Percentiles rank a stretch among this genome's conserved stretches.
These are phyloP conservation scores for Blakeslea trispora DNA, from an alignment of 371 early-diverging fungal genomes.

Conservation along the genomic window DNA sequence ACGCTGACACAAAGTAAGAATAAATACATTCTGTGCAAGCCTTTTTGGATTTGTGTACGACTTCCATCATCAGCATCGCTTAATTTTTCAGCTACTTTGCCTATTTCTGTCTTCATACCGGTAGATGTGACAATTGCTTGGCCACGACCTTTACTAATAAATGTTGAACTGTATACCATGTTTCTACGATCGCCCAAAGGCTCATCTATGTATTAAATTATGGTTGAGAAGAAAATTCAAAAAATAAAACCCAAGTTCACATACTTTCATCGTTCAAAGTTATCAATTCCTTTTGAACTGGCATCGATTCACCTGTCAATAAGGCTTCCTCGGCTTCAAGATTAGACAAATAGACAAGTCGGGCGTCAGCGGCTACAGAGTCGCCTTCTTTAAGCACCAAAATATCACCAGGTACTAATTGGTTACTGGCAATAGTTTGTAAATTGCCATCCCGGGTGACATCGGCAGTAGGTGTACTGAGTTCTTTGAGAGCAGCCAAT, in stretches of 20 bases:
- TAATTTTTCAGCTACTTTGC: constrained; percentile 81
- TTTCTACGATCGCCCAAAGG: constrained; percentile 60
- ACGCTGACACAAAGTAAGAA: constrained; percentile 58
- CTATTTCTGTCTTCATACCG: constrained; percentile 85
- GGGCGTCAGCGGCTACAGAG: constrained; percentile 84
- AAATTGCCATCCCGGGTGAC: constrained; percentile 81
- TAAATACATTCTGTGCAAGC: constrained; percentile 67
- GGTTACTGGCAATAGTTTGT: constrained; percentile 60
- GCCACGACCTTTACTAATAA: constrained; percentile 41
- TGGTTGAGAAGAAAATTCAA: background rate
- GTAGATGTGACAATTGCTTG: constrained; percentile 76
- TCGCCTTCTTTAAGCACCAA: constrained; percentile 87
- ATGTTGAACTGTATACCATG: constrained; percentile 58
- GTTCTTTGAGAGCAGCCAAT: constrained; percentile 80
- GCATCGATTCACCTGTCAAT: constrained; percentile 82
- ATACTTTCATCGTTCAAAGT: constrained; percentile 72
- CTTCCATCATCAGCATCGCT: constrained; percentile 59
- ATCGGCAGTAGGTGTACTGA: constrained; percentile 74
- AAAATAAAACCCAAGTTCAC: too few species aligned
- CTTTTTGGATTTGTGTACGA: constrained; percentile 75
- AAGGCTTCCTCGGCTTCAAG: constrained; percentile 86
- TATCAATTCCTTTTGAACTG: constrained; percentile 58
- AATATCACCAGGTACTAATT: constrained; percentile 88
- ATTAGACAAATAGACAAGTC: constrained; percentile 75
- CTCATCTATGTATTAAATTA: constrained; percentile 24